These are phyloP conservation scores for Sclerotinia spermophila DNA, from an alignment of 2,329 filamentous ascomycete genomes.

Conservation along the genomic window DNA sequence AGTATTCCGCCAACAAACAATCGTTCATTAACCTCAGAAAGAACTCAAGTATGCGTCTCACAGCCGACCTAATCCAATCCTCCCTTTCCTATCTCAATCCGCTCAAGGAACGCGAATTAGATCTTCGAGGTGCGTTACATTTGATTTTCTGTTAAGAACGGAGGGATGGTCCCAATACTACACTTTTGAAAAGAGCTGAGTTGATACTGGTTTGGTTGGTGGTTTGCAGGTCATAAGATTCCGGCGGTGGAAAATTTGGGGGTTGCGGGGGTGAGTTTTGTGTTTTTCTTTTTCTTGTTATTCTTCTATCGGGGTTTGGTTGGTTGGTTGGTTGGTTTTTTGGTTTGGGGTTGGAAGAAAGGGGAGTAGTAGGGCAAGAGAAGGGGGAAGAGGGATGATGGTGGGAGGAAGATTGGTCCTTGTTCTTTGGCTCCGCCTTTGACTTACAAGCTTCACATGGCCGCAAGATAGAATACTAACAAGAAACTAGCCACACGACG, in stretches of 20 bases:
- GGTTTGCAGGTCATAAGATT: constrained; percentile 88
- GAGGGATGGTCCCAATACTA: constrained; percentile 65
- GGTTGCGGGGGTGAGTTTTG: constrained; percentile 73
- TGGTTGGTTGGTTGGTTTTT: neutral
- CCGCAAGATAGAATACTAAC: neutral
- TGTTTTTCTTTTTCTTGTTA: constrained; percentile 11
- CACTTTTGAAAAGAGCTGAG: constrained; percentile 71
- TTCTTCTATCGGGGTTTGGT: neutral
- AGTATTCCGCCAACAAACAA: constrained; percentile 11
- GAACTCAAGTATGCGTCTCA: constrained; percentile 72
- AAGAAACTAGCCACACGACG: constrained; percentile 75
- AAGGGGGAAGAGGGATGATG: constrained; percentile 17
- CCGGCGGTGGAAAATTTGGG: constrained; percentile 96
- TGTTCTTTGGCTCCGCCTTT: neutral
- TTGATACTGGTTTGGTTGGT: constrained; percentile 65
- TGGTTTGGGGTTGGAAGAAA: neutral
- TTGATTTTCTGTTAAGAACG: constrained; percentile 71
- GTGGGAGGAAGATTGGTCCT: neutral
- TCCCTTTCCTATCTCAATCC: constrained; percentile 98
- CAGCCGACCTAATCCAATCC: constrained; percentile 86
- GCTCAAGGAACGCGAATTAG: constrained; percentile 96
- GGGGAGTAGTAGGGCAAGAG: neutral
- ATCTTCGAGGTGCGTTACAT: constrained; percentile 89
- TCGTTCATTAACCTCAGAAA: neutral
- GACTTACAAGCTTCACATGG: neutral